Base-by-base conservation (phyloP, 805 yeast genomes). In the Candida tibetensis region DNA sequence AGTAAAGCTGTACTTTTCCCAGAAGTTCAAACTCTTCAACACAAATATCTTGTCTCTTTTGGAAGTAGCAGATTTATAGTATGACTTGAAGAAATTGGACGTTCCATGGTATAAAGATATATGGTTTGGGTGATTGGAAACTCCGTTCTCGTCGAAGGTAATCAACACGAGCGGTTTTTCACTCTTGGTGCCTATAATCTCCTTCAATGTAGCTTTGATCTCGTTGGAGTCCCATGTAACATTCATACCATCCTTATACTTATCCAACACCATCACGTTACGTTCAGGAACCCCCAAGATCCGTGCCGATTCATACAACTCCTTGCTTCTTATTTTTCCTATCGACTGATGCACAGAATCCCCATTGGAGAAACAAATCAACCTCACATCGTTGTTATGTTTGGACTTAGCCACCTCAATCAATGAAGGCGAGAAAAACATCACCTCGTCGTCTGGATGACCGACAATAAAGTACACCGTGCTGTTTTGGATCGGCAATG, bases 371-470 rank as follows among this genome's bases (percentile, higher is more conserved):
- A 87, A 73, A 46, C 95, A 86, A 6, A 88, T 52, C 9, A 90
- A 52, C 27, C 75, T 70, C 12, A 89, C 62, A 5, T 53, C 46
- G 51, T 82, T 83, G 37, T 67, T 56, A 47, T 76, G 66, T 34
- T 69, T 60, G 1, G 72, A 61, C 42, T 74, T 72, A 7, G 71
- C 46, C 36, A 71, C 52, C 45, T 77, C 82, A 5, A 76, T 58
- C 22, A 89, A 47, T 0, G 90, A 69, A 0, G 99, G 99, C 1
- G 88, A 79, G 53, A 93, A 93, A 61, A 93, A 93, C 99, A 93
- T 93, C 36, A 88, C 90, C 62, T 93, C 99, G 59, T 93, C 99
- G 60, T 93, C 99, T 0, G 99, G 99, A 60, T 93, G 99, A 0
- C 96, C 96, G 28, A 89, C 81, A 9, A 91, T 64, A 32, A 82